Percentiles rank a stretch among this genome's conserved stretches.
These are phyloP conservation scores for Saussurea involucrata DNA, from an alignment of 129 eudicot genomes.

Conservation along the genomic window DNA sequence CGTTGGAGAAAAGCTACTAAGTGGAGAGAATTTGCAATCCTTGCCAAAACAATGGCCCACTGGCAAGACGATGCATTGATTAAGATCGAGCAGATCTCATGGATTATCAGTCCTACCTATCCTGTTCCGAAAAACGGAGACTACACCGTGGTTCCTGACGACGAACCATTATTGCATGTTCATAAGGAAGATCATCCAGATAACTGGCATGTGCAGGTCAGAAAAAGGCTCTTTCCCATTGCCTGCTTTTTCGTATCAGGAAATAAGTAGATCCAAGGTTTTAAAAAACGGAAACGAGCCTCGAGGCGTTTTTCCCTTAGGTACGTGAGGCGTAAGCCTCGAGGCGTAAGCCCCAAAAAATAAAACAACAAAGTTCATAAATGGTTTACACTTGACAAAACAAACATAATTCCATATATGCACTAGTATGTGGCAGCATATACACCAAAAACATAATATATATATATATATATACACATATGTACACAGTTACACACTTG, in stretches of 20 bases:
- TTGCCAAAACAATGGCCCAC: conserved; percentile 52
- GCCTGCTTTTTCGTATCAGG: not conserved
- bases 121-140: conserved; percentile 41
- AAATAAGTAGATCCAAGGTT: too few species aligned
- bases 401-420: too few species aligned
- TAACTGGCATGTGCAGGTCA: conserved; percentile 97
- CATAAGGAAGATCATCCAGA: conserved; percentile 65
- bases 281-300: too few species aligned
- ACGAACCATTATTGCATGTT: conserved; percentile 74
- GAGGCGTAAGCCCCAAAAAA: too few species aligned
- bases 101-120: conserved; percentile 79
- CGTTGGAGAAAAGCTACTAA: conserved; percentile 83
- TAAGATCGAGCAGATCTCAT: conserved; percentile 85
- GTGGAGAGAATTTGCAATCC: conserved; percentile 71
- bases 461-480: too few species aligned
- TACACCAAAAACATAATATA: too few species aligned
- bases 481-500: too few species aligned
- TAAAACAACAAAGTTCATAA: too few species aligned
- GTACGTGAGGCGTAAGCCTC: too few species aligned
- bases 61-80: conserved; percentile 92
- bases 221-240: not conserved
- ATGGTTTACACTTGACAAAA: too few species aligned
- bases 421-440: too few species aligned
- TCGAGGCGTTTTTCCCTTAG: too few species aligned
- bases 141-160: conserved; percentile 54